Percentiles rank a stretch among this genome's conserved stretches.
These are phyloP conservation scores for Spatholobus suberectus DNA, from an alignment of 306 rosid species.

Conservation along the genomic window DNA sequence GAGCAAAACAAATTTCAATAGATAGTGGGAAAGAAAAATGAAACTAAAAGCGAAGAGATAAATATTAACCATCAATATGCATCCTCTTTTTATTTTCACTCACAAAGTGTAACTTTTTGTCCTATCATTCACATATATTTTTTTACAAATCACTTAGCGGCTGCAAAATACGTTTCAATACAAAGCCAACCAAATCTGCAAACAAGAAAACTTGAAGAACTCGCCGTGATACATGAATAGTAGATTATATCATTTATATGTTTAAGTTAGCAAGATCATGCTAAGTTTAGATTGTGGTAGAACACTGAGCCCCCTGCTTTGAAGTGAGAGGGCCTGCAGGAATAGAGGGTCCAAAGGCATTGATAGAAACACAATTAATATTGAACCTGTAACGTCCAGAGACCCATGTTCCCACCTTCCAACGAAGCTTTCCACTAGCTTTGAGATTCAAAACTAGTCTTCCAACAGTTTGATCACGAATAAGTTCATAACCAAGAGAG, in stretches of 20 bases:
- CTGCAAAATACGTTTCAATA: slow-evolving; percentile 40
- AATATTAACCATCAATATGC: slow-evolving; percentile 38
- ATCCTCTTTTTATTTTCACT: slow-evolving; percentile 46
- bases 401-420: slow-evolving; percentile 97
- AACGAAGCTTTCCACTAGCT: slow-evolving; percentile 74
- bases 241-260: neutral
- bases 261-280: neutral
- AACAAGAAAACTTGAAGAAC: slow-evolving; percentile 6
- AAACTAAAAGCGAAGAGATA: slow-evolving; percentile 29
- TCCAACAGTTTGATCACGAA: slow-evolving; percentile 74
- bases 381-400: slow-evolving; percentile 77
- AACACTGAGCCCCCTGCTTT: slow-evolving; percentile 69
- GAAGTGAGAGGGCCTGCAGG: slow-evolving; percentile 61
- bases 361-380: slow-evolving; percentile 73
- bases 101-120: slow-evolving; percentile 40
- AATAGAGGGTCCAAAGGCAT: slow-evolving; percentile 65
- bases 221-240: neutral
- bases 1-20: slow-evolving; percentile 44
- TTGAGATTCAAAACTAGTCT: slow-evolving; percentile 64
- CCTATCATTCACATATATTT: slow-evolving; percentile 47
- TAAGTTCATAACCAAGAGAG: slow-evolving; percentile 76
- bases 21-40: slow-evolving; percentile 8
- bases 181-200: slow-evolving; percentile 50
- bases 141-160: slow-evolving; percentile 46
- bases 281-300: slow-evolving; percentile 58